phyloP scores from a whole-genome alignment of 2,329 filamentous ascomycete genomes.

The Ceratocystiopsis minuta region DNA sequence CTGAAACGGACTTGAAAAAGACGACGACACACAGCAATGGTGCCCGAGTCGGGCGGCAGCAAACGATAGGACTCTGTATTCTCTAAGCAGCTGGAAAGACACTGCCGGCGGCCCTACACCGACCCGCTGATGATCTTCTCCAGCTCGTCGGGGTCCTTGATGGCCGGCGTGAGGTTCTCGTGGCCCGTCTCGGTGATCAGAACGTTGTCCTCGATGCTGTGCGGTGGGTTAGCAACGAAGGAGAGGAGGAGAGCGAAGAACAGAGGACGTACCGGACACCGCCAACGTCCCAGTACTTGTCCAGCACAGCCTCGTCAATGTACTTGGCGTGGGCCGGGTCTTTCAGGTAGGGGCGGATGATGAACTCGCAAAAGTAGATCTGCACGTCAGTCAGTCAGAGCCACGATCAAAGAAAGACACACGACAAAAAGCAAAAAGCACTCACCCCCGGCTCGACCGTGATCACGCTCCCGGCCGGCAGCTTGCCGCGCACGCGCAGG shows the following conservation, averaged over 20 bases:
- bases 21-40: no score
- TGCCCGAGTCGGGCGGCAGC: no score
- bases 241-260: background rate
- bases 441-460: constrained; percentile 85
- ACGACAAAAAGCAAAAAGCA: constrained; percentile 8
- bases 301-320: constrained; percentile 55
- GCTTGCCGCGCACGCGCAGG: constrained; percentile 54
- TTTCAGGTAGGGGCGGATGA: constrained; percentile 62
- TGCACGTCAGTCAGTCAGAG: constrained; percentile 15
- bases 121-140: constrained; percentile 30
- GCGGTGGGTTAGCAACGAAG: background rate
- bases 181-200: constrained; percentile 42
- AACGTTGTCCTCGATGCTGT: constrained; percentile 43
- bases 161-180: constrained; percentile 46
- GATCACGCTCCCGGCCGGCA: constrained; percentile 68
- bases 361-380: constrained; percentile 85
- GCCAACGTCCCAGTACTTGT: constrained; percentile 68
- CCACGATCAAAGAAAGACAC: background rate
- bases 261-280: constrained; percentile 43
- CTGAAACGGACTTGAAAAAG: no score
- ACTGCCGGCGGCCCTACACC: background rate
- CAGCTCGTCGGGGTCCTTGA: constrained; percentile 41
- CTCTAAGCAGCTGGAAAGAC: background rate
- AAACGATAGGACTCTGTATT: no score
- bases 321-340: constrained; percentile 56